Evolutionary conservation across 768 basidiomycete genomes (phyloP), one percentile per base, ranked within the genome.

Genomic region (Lyophyllum semitale): DNA sequence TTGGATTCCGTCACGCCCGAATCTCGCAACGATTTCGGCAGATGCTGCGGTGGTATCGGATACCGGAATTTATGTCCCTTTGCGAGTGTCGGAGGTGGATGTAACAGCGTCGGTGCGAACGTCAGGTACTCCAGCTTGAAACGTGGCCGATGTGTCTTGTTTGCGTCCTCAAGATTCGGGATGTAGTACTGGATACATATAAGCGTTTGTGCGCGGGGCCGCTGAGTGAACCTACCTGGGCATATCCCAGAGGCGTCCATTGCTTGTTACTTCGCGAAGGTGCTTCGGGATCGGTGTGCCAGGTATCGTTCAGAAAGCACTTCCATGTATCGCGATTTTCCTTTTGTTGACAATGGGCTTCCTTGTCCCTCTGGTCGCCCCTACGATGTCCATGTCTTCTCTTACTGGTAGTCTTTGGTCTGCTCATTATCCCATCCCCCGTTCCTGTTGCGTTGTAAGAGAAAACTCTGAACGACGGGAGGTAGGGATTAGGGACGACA

Each of bases 401-500:
- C 44, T 59, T 54, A 17, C 58, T 63, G 54, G 66, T 66, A 51
- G 62, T 68, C 63, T 58, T 69, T 18, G 46, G 26, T 18, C 61
- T 65, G 64, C 62, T 57, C 60, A 48, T 41, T 60, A 45, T 48
- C 40, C 30, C 23, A 53, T 6, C 51, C 43, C 33, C 58, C 48
- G 9, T 42, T 60, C 41, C 82, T 1, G 86, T 84, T 22, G 82
- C 74, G 67, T 95, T 95, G 78, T 93, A 95, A 61, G 84, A 77
- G 72, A 85, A 95, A 12, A 95, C 78, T 60, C 93, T 76, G 63
- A 95, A 84, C 15, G 86, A 81, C 3, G 95, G 92, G 45, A 90
- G 70, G 72, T 90, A 97, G 17, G 86, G 86, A 54, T 92, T 92
- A n/a, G 93, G 93, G 52, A 95, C 88, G 20, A 94, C 84, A 30